Base-by-base conservation (phyloP, 1,284 basidiomycete genomes). In the Melampsora americana region DNA sequence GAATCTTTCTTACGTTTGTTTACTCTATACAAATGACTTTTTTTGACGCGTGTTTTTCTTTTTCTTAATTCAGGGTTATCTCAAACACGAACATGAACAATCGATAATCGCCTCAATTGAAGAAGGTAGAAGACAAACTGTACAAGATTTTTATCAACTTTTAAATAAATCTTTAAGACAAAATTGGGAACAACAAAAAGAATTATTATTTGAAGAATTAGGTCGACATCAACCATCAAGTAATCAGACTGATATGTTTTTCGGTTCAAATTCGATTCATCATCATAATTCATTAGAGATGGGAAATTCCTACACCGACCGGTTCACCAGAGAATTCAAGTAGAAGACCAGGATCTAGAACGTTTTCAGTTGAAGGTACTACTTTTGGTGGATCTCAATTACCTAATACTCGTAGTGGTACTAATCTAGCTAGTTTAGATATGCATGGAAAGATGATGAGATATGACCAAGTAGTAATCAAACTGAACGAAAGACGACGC, bases 71-170 rank as follows among this genome's bases (percentile, higher is more conserved):
- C 68, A 81, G 46, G 91, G 92, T 44, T 95, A 91, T 82, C 87
- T 95, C 42, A 90, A 92, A 26, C 91, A 94, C 83, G 90, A 92
- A 6, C 93, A 95, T 81, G 93, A 97, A 83, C 93, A 95, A 83
- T 92, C 92, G 78, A 88, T 97, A 76, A 92, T 96, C 78, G 91
- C 92, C 4, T 92, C 92, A 1, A 95, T 97, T 77, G 93, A 96
- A 82, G 92, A 95, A 81, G 90, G 90, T 5, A 86, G 93, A 65
- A 88, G 89, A 77, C 77, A 79, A 79, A 95, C 93, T 0, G 89
- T 93, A 79, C 87, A 90, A 78, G 89, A 92, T 79, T 95, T 95
- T 80, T 92, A 94, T 80, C 86, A 87, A 46, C 88, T 89, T 53
- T 84, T 95, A 59, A 90, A 93, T 80, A 88, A 90, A 61, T 86